These are phyloP conservation scores for Alternaria ethzedia DNA, from an alignment of 2,329 filamentous ascomycete species.

Conservation along the genomic window DNA sequence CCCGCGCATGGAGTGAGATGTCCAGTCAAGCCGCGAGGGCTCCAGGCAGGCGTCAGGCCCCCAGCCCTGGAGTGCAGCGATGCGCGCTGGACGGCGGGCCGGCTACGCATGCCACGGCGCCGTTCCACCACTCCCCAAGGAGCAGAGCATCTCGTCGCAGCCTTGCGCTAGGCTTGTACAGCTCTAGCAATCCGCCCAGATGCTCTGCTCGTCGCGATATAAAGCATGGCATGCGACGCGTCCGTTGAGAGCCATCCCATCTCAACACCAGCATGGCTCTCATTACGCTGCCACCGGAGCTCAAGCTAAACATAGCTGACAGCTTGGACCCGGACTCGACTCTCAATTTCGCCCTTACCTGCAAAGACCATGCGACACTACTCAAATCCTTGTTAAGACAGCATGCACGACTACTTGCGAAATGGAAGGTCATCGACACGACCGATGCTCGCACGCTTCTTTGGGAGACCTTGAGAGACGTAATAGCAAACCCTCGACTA, in stretches of 20 bases:
- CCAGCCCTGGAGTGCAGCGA: not conserved
- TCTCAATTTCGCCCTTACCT: conserved; percentile 20
- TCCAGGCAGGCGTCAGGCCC: not conserved
- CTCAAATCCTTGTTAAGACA: conserved; percentile 6
- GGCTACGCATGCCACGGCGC: not conserved
- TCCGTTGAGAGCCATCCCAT: not conserved
- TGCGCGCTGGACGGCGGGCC: not conserved
- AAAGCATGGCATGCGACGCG: not conserved
- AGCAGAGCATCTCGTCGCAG: not conserved
- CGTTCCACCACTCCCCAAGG: not conserved
- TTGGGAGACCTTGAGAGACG: conserved; percentile 14
- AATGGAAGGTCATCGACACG: conserved; percentile 9
- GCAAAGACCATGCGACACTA: conserved; percentile 9
- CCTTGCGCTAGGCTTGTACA: not conserved
- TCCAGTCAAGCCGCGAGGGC: not conserved
- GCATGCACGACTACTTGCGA: conserved; percentile 10
- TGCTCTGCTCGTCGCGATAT: not conserved
- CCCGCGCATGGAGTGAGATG: not conserved
- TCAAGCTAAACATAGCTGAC: conserved; percentile 17
- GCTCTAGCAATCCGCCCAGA: not conserved
- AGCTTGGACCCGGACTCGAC: conserved; percentile 17
- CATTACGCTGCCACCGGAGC: conserved; percentile 12
- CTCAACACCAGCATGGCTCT: conserved; percentile 11
- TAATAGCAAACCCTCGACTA: conserved; percentile 14
- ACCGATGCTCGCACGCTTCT: not conserved